Evolutionary conservation across 2,329 filamentous ascomycete species (phyloP), one percentile per base, ranked within the genome.

Genomic region (Aspergillus fumigatus): DNA sequence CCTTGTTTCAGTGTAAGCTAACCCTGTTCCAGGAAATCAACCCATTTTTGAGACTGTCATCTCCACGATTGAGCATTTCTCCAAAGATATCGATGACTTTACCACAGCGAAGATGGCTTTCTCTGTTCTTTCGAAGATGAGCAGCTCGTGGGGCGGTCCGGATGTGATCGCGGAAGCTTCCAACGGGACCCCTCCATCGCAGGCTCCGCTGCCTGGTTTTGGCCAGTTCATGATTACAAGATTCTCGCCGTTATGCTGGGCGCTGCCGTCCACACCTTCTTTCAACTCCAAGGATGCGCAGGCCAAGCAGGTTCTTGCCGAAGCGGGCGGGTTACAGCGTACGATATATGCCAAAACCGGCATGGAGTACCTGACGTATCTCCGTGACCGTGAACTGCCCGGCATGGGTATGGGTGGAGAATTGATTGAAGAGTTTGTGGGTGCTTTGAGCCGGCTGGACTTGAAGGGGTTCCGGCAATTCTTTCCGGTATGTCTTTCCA

Each of bases 231-330:
- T 96, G 75, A 89, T 97, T 57, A 85, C 89, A 47, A 85, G 89
- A 23, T 96, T 99, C 77, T 93, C 96, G 57, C 84, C 89, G 0
- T 82, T 95, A 7, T 92, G 89, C 72, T 99, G 94, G 94, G 88
- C 90, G 43, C 86, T 97, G 6, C 85, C 96, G 38, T 85, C 85
- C 41, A 88, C 92, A 48, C 81, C 88, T 5, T 82, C 82, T 21
- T 97, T 97, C 80, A 88, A 88, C 62, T 85, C 90, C 1, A 86
- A 87, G 61, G 94, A 99, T 71, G 92, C 92, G 1, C 92, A 96
- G 76, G 89, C 89, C 35, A 89, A 89, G 71, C 88, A 92, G 73
- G 89, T 97, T 1, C 82, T 99, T 41, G 87, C 86, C 54, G 94
- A 99, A 77, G 91, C 96, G 60, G 92, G 92, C 2, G 84, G 82